Percentiles rank a stretch among this genome's conserved stretches.
phyloP scores from a whole-genome alignment of 495 filamentous ascomycete species.

The Aspergillus haitiensis region DNA sequence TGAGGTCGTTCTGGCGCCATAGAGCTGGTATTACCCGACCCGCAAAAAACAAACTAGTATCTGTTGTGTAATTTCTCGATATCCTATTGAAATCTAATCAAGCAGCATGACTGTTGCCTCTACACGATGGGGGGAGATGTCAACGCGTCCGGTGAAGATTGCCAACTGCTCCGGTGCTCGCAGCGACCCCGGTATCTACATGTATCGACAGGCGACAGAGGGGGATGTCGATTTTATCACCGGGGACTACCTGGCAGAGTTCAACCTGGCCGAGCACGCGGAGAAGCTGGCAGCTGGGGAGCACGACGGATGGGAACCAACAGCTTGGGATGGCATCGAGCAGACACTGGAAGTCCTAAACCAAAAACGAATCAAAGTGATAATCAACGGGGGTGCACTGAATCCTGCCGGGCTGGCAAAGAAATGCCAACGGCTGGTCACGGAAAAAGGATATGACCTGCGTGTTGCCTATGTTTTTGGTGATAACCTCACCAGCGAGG shows the following conservation, averaged over 20 bases:
- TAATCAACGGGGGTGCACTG: constrained; percentile 48
- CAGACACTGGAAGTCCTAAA: constrained; percentile 45
- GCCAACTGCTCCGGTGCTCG: constrained; percentile 48
- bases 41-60: too few relatives aligned
- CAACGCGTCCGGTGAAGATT: constrained; percentile 41
- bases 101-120: not conserved
- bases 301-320: constrained; percentile 43
- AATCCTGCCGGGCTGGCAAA: constrained; percentile 45
- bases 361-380: constrained; percentile 43
- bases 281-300: constrained; percentile 37
- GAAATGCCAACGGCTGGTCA: constrained; percentile 37
- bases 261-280: constrained; percentile 50
- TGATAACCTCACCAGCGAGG: constrained; percentile 40
- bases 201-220: constrained; percentile 45
- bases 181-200: constrained; percentile 36
- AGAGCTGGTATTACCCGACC: too few relatives aligned
- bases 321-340: constrained; percentile 46
- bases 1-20: too few relatives aligned
- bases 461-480: constrained; percentile 50
- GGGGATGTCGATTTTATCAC: constrained; percentile 56
- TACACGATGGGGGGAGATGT: constrained; percentile 14
- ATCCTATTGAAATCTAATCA: not conserved
- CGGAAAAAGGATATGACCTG: constrained; percentile 33
- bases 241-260: constrained; percentile 56
- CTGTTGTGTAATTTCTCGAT: too few relatives aligned